Evolutionary conservation across 768 basidiomycete species (phyloP).

Genomic region (Suillus decipiens): DNA sequence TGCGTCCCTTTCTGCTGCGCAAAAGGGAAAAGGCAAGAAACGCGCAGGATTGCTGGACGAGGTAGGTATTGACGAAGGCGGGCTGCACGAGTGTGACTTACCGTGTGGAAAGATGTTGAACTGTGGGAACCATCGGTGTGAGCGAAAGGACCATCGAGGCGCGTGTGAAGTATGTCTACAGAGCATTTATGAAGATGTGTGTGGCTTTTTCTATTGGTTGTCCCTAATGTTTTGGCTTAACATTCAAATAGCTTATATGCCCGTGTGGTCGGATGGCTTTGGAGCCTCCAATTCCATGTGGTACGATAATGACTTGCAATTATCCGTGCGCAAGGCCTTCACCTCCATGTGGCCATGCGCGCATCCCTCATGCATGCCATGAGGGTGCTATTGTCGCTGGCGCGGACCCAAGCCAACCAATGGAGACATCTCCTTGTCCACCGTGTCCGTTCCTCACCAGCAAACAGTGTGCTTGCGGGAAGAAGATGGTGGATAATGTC

Average conservation of each 20-base stretch:
- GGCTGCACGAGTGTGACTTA: slow-evolving; percentile 83
- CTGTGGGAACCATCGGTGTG: slow-evolving; percentile 82
- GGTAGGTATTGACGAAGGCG: slow-evolving; percentile 56
- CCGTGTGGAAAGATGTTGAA: slow-evolving; percentile 70
- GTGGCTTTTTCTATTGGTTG: background rate
- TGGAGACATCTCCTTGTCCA: slow-evolving; percentile 55
- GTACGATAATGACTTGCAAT: slow-evolving; percentile 72
- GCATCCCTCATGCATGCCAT: slow-evolving; percentile 80
- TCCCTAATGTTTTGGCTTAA: background rate
- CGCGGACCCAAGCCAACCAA: slow-evolving; percentile 11
- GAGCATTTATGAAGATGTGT: slow-evolving; percentile 91
- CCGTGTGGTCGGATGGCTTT: slow-evolving; percentile 83
- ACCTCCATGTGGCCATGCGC: slow-evolving; percentile 81
- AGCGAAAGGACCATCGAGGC: slow-evolving; percentile 79
- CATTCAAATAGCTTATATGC: slow-evolving; percentile 60
- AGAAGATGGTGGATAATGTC: slow-evolving; percentile 76
- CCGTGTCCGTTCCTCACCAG: slow-evolving; percentile 82
- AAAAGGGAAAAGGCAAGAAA: slow-evolving; percentile 67
- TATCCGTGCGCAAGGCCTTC: slow-evolving; percentile 77
- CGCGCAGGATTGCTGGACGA: slow-evolving; percentile 40
- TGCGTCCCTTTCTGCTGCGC: slow-evolving; percentile 54
- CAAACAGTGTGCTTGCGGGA: slow-evolving; percentile 88
- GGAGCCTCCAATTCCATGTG: slow-evolving; percentile 89
- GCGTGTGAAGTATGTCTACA: slow-evolving; percentile 81
- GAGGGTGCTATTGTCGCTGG: slow-evolving; percentile 48